phyloP scores from a whole-genome alignment of 225 moss, liverwort and hornwort genomes.

The Sphagnum tenellum region DNA sequence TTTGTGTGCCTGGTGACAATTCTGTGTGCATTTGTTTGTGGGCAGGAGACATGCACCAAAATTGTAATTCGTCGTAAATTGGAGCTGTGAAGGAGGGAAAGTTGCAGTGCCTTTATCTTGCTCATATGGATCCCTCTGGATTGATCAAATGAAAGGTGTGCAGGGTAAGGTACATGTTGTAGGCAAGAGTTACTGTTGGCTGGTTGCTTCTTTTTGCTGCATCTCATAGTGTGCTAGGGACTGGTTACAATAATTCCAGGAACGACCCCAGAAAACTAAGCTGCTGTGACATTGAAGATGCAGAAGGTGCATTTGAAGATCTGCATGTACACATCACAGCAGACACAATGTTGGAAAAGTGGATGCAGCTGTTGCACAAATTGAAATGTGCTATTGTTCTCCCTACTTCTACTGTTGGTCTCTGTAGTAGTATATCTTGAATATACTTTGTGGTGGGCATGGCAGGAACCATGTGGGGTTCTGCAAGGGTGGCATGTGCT shows the following conservation, averaged over 20 bases:
- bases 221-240: too few species aligned
- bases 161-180: too few species aligned
- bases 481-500: conserved; percentile 45
- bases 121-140: not conserved
- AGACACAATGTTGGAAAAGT: conserved; percentile 64
- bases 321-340: conserved; percentile 86
- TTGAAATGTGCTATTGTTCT: conserved; percentile 17
- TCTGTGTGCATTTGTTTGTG: not conserved
- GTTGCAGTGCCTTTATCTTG: conserved; percentile 18
- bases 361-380: conserved; percentile 78
- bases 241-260: conserved; percentile 7
- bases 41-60: conserved; percentile 75
- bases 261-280: conserved; percentile 37
- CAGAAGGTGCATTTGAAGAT: conserved; percentile 66
- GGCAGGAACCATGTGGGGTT: conserved; percentile 70
- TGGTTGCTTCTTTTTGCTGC: too few species aligned
- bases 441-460: not conserved
- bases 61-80: conserved; percentile 73
- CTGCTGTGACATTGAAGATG: conserved; percentile 51
- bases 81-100: conserved; percentile 92
- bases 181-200: too few species aligned
- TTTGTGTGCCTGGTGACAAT: too few species aligned
- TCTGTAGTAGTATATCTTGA: conserved; percentile 56
- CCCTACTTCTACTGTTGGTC: conserved; percentile 40
- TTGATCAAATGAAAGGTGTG: not conserved